Percentiles rank a stretch among this genome's conserved stretches.
These are phyloP conservation scores for Apiotrichum domesticum DNA, from an alignment of 1,284 basidiomycete genomes.

Conservation along the genomic window DNA sequence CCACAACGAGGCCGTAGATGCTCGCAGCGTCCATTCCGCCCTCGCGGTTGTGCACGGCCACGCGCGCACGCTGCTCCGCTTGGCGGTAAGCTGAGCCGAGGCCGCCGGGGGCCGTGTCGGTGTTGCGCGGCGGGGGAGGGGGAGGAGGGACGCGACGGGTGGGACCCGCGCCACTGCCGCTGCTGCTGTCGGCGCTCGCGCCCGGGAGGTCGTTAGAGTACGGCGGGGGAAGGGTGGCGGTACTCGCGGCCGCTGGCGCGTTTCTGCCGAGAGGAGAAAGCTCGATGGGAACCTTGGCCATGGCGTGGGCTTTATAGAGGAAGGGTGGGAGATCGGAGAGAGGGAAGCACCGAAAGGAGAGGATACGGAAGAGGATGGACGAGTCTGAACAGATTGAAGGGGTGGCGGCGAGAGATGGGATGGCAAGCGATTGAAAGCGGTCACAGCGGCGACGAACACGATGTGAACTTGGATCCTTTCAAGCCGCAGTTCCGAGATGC, in stretches of 20 bases:
- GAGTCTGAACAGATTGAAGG: too few relatives aligned
- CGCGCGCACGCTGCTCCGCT: conserved; percentile 41
- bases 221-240: neutral
- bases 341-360: too few relatives aligned
- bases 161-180: too few relatives aligned
- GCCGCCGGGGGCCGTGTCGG: conserved; percentile 17
- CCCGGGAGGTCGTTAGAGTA: neutral
- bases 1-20: conserved; percentile 28
- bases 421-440: too few relatives aligned
- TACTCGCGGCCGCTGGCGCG: neutral
- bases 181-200: neutral
- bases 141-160: too few relatives aligned
- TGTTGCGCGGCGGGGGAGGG: conserved; percentile 14
- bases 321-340: too few relatives aligned
- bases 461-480: too few relatives aligned
- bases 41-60: conserved; percentile 34
- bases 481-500: too few relatives aligned
- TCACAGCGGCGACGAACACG: too few relatives aligned
- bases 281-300: neutral
- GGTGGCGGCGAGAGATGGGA: too few relatives aligned
- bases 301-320: too few relatives aligned
- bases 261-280: neutral
- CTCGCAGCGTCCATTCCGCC: conserved; percentile 33
- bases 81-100: conserved; percentile 28
- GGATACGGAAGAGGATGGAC: too few relatives aligned